phyloP scores from a whole-genome alignment of 1,284 basidiomycete genomes.

The Quambalaria eucalypti region DNA sequence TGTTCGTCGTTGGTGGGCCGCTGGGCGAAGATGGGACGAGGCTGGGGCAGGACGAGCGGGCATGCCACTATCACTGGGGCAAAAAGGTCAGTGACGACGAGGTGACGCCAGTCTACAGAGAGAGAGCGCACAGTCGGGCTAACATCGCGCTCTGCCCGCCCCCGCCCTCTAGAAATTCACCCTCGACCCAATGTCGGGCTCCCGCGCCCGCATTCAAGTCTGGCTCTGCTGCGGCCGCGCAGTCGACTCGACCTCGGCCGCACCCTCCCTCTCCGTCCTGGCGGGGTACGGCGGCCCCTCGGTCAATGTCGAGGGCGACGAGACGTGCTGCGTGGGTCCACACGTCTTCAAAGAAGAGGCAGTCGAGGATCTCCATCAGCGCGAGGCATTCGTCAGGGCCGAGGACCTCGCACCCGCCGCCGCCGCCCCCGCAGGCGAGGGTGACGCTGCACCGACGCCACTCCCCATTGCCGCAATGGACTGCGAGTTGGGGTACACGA shows the following conservation, averaged over 20 bases:
- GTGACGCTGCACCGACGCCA: neutral
- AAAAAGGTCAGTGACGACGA: conserved; percentile 9
- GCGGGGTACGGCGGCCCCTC: neutral
- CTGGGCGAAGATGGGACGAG: conserved; percentile 11
- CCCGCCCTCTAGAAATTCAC: too few species aligned
- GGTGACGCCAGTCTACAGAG: too few species aligned
- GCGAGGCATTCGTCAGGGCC: conserved; percentile 29
- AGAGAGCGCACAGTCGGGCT: too few species aligned
- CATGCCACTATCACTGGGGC: conserved; percentile 37
- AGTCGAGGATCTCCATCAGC: conserved; percentile 22
- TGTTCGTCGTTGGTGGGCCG: conserved; percentile 27
- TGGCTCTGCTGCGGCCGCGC: conserved; percentile 38
- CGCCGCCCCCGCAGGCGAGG: neutral
- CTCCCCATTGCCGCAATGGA: conserved; percentile 38
- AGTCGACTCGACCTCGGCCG: conserved; percentile 15
- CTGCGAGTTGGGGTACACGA: conserved; percentile 42
- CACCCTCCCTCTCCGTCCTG: conserved; percentile 2
- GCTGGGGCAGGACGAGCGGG: conserved; percentile 16
- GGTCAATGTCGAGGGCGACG: conserved; percentile 14
- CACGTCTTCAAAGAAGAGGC: conserved; percentile 42
- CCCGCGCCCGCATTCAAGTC: conserved; percentile 13
- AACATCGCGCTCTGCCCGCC: too few species aligned
- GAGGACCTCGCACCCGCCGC: conserved; percentile 12
- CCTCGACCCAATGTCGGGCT: too few species aligned
- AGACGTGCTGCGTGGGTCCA: conserved; percentile 31